Conservation (phyloP, 2,329 filamentous ascomycete genomes). For the Remersonia thermophila region DNA sequence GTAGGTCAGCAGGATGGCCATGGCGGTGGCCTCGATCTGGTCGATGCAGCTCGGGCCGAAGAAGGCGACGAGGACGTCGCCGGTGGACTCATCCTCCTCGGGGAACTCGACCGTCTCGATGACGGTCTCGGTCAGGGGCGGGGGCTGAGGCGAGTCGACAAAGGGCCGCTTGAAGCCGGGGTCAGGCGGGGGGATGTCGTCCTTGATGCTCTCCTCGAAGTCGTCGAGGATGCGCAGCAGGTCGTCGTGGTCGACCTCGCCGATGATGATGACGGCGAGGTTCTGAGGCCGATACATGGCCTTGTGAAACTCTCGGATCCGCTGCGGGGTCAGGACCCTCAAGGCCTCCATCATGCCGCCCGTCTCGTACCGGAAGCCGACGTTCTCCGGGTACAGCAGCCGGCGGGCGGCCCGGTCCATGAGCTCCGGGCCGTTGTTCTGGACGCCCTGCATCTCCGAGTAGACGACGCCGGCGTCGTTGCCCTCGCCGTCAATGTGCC, state of each 20-base stretch:
- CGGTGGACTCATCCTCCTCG: conserved; percentile 88
- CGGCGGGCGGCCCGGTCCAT: conserved; percentile 76
- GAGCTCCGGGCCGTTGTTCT: conserved; percentile 72
- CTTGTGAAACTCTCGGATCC: conserved; percentile 86
- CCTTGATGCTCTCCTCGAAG: conserved; percentile 78
- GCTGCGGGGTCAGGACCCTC: conserved; percentile 71
- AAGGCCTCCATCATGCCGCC: conserved; percentile 92
- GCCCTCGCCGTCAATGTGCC: conserved; percentile 85
- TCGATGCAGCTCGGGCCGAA: conserved; percentile 76
- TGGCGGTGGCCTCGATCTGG: conserved; percentile 51
- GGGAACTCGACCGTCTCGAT: conserved; percentile 80
- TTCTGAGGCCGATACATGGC: conserved; percentile 99
- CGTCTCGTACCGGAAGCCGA: conserved; percentile 96
- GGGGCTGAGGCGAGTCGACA: conserved; percentile 75
- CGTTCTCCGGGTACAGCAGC: conserved; percentile 73
- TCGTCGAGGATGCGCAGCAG: conserved; percentile 70
- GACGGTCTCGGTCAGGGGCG: conserved; percentile 56
- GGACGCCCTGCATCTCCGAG: conserved; percentile 94
- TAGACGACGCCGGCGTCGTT: conserved; percentile 97
- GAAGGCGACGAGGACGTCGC: conserved; percentile 76
- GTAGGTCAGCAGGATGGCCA: conserved; percentile 73
- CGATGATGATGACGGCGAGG: conserved; percentile 80
- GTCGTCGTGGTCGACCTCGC: conserved; percentile 73
- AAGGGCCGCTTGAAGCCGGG: conserved; percentile 76
- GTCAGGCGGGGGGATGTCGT: conserved; percentile 64